These are phyloP conservation scores for Kalmusia sp. DNA, from an alignment of 2,329 filamentous ascomycete genomes.

Conservation along the genomic window DNA sequence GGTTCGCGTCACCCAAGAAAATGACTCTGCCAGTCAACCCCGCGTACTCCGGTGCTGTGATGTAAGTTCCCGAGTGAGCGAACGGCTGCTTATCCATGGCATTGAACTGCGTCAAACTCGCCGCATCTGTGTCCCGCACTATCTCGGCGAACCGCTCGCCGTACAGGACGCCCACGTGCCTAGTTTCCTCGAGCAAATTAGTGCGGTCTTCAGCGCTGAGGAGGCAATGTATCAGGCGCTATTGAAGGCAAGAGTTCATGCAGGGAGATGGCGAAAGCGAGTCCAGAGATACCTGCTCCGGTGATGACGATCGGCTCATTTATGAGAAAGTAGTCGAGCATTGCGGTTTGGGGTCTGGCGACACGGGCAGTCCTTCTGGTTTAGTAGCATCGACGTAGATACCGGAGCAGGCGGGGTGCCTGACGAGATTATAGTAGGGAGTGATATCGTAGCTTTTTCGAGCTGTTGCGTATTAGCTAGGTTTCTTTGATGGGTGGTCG, in stretches of 20 bases:
- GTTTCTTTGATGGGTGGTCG: no score
- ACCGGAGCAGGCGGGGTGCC: no score
- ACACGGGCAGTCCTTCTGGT: no score
- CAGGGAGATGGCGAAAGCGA: slow-evolving; percentile 52
- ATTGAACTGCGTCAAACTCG: slow-evolving; percentile 42
- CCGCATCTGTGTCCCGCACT: neutral
- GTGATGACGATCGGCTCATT: slow-evolving; percentile 54
- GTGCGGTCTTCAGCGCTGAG: slow-evolving; percentile 32
- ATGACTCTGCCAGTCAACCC: slow-evolving; percentile 34
- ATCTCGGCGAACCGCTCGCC: slow-evolving; percentile 49
- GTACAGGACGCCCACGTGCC: slow-evolving; percentile 44
- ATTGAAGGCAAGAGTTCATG: slow-evolving; percentile 52
- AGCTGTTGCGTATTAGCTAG: no score
- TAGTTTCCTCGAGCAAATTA: slow-evolving; percentile 40
- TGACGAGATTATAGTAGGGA: no score
- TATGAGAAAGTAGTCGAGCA: slow-evolving; percentile 29
- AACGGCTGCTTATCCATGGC: slow-evolving; percentile 57
- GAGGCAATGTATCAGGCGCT: slow-evolving; percentile 21
- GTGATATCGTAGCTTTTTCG: no score
- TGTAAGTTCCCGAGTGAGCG: slow-evolving; percentile 32
- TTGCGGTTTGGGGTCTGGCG: no score
- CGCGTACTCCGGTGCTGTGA: neutral
- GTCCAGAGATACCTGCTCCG: slow-evolving; percentile 55
- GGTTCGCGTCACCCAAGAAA: slow-evolving; percentile 60
- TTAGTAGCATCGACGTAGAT: no score